These are phyloP conservation scores for Fusarium irregulare DNA, from an alignment of 2,329 filamentous ascomycete genomes.

Conservation along the genomic window DNA sequence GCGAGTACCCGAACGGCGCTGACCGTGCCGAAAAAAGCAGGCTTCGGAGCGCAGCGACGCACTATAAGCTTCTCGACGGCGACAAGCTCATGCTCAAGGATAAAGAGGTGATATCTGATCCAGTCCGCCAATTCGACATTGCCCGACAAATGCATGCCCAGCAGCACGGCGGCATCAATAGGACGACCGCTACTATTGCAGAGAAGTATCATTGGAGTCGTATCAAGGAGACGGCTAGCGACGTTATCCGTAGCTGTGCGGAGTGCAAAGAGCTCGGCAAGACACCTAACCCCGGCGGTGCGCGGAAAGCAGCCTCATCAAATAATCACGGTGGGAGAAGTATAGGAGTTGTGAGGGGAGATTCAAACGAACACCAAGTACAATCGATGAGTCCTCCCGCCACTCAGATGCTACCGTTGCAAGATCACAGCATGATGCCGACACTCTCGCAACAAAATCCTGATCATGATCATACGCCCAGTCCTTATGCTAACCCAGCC, in stretches of 20 bases:
- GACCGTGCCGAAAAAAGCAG: constrained; percentile 96
- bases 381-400: constrained; percentile 30
- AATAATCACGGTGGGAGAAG: constrained; percentile 15
- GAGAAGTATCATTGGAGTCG: constrained; percentile 97
- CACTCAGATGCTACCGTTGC: constrained; percentile 46
- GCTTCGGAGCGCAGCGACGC: constrained; percentile 90
- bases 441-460: constrained; percentile 44
- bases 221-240: constrained; percentile 96
- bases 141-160: constrained; percentile 78
- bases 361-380: constrained; percentile 27
- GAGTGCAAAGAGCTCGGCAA: constrained; percentile 87
- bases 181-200: constrained; percentile 93
- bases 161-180: constrained; percentile 94
- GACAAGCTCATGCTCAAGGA: constrained; percentile 96
- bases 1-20: constrained; percentile 91
- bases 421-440: constrained; percentile 46
- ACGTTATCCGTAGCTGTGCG: constrained; percentile 90
- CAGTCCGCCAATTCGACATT: constrained; percentile 89
- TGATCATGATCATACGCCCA: constrained; percentile 45
- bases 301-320: constrained; percentile 33
- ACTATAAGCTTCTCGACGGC: constrained; percentile 84
- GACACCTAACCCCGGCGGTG: constrained; percentile 52
- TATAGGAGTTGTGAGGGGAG: constrained; percentile 6
- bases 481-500: constrained; percentile 60
- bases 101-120: constrained; percentile 95